Evolutionary conservation across 371 early-diverging fungal genomes (phyloP).

Genomic region (Thermomucor indicae-seudaticae): DNA sequence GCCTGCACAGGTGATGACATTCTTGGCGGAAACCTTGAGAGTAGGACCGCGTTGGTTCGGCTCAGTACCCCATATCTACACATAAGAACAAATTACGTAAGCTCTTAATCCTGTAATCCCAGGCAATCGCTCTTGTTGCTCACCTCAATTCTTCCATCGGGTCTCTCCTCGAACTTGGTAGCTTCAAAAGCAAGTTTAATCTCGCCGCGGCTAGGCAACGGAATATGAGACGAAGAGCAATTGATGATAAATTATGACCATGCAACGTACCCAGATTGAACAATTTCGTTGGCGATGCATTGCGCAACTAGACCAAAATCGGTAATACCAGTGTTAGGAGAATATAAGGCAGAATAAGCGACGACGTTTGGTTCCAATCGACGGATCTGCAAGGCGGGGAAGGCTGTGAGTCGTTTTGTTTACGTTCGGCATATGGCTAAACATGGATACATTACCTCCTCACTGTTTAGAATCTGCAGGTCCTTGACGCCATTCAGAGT

Average conservation of each 20-base stretch:
- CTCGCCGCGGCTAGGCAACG: conserved; percentile 39
- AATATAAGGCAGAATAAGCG: conserved; percentile 46
- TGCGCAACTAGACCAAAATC: conserved; percentile 44
- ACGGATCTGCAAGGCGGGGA: conserved; percentile 24
- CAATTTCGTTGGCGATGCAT: conserved; percentile 43
- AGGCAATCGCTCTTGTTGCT: not conserved
- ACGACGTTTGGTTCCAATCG: conserved; percentile 44
- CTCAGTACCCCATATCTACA: conserved; percentile 41
- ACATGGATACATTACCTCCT: conserved; percentile 26
- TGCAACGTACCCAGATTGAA: conserved; percentile 34
- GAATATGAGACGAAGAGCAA: too few relatives aligned
- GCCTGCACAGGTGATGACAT: conserved; percentile 49
- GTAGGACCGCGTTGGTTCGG: conserved; percentile 44
- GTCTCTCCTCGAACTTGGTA: conserved; percentile 29
- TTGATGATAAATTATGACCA: not conserved
- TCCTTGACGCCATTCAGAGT: conserved; percentile 44
- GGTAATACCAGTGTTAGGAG: conserved; percentile 50
- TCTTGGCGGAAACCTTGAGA: conserved; percentile 39
- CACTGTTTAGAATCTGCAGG: conserved; percentile 37
- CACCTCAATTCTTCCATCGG: conserved; percentile 34
- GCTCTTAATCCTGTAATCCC: not conserved
- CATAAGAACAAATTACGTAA: not conserved
- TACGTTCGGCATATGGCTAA: not conserved
- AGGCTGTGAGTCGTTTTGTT: not conserved
- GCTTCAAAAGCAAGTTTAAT: conserved; percentile 49